Evolutionary conservation across 768 basidiomycete genomes (phyloP).

Genomic region (Roridomyces roridus): DNA sequence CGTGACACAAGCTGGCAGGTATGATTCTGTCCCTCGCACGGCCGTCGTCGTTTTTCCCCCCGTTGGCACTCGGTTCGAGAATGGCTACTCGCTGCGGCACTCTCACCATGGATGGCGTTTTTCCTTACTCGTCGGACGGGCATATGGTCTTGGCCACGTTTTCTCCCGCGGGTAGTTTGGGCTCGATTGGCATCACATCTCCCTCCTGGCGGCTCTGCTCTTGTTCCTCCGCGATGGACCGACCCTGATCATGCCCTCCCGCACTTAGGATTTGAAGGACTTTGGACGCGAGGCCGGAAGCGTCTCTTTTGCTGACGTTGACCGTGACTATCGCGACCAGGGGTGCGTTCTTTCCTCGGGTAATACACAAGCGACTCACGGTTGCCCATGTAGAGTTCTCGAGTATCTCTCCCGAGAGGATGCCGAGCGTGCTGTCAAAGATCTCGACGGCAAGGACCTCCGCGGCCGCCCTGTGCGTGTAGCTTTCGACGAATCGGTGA

Average conservation of each 20-base stretch:
- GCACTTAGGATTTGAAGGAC: conserved; percentile 92
- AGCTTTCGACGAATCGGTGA: conserved; percentile 64
- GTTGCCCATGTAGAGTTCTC: conserved; percentile 64
- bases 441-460: conserved; percentile 85
- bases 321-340: conserved; percentile 83
- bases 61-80: neutral
- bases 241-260: conserved; percentile 49
- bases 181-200: conserved; percentile 6
- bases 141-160: conserved; percentile 16
- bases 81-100: too few relatives aligned
- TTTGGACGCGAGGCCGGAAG: conserved; percentile 94
- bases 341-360: conserved; percentile 58
- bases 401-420: conserved; percentile 91
- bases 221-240: conserved; percentile 37
- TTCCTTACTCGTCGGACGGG: conserved; percentile 15
- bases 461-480: conserved; percentile 85
- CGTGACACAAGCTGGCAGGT: conserved; percentile 99
- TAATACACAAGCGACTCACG: neutral
- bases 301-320: conserved; percentile 94
- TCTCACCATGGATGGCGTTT: neutral
- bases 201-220: conserved; percentile 26
- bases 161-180: conserved; percentile 2
- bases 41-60: conserved; percentile 1
- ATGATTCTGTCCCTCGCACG: conserved; percentile 44
- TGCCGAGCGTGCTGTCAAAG: conserved; percentile 91